Conservation (phyloP, 1,139 yeast genomes). For the Meyerozyma elateridarum region DNA sequence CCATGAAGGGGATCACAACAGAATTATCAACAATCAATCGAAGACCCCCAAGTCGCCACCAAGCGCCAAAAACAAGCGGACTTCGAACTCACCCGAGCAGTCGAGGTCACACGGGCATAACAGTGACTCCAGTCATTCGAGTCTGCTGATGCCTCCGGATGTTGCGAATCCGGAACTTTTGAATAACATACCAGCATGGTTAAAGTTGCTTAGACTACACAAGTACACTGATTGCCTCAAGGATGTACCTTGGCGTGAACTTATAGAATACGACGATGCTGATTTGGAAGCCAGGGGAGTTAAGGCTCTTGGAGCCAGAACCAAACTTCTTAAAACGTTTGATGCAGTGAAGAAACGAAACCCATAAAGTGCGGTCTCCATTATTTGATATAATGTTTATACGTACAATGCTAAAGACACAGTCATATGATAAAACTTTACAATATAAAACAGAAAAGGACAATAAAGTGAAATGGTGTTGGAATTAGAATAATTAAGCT, state of each 20-base stretch:
- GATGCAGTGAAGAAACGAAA: conserved; percentile 54
- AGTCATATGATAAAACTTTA: no score
- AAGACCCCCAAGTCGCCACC: conserved; percentile 6
- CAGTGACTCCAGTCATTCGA: conserved; percentile 15
- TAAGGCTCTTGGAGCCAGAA: conserved; percentile 89
- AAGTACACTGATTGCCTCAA: conserved; percentile 85
- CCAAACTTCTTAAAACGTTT: conserved; percentile 88
- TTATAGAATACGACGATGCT: conserved; percentile 66
- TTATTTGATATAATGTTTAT: conserved; percentile 3
- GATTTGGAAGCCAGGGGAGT: conserved; percentile 79
- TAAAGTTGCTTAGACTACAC: conserved; percentile 82
- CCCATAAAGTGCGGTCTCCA: conserved; percentile 1
- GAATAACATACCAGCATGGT: conserved; percentile 86
- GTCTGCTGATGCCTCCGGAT: conserved; percentile 51
- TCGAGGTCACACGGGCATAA: conserved; percentile 3
- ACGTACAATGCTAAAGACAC: no score
- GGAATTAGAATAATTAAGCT: no score
- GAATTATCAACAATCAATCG: conserved; percentile 3
- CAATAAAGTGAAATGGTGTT: no score
- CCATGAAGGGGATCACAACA: conserved; percentile 9
- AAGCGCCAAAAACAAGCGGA: conserved; percentile 8
- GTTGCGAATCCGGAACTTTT: conserved; percentile 61
- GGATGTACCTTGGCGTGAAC: conserved; percentile 71
- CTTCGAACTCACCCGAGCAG: conserved; percentile 8
- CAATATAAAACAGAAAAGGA: no score